phyloP scores from a whole-genome alignment of 768 basidiomycete genomes.

The Trametes meyenii region DNA sequence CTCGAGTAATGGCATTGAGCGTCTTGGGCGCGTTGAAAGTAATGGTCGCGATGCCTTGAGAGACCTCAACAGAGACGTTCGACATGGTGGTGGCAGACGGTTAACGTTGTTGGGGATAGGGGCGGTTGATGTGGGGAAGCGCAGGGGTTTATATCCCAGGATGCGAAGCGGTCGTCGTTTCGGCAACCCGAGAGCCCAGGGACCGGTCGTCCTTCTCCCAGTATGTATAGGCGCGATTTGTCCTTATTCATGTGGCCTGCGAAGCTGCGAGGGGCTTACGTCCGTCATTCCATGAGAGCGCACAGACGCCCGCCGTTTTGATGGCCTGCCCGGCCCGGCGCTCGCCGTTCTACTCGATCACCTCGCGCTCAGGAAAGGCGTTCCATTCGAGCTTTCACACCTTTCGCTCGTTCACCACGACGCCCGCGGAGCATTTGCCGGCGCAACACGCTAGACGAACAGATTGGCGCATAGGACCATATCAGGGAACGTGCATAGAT shows the following conservation, averaged over 20 bases:
- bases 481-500: not conserved
- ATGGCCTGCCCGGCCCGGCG: no score
- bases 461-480: no score
- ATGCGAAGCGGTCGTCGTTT: not conserved
- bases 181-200: not conserved
- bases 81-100: constrained; percentile 38
- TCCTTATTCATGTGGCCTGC: not conserved
- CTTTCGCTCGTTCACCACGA: not conserved
- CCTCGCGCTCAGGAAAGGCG: no score
- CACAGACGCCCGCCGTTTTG: not conserved
- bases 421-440: not conserved
- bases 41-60: constrained; percentile 66
- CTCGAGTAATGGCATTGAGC: constrained; percentile 60
- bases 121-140: not conserved
- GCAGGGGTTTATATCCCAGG: not conserved
- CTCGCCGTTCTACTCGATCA: no score
- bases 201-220: constrained; percentile 1
- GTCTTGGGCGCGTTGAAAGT: constrained; percentile 62
- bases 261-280: not conserved
- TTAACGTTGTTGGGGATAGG: not conserved
- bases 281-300: not conserved
- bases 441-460: not conserved
- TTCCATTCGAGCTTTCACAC: not conserved
- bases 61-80: constrained; percentile 50
- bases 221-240: not conserved